Conservation (phyloP, 345 rosid genomes). For the Dovyalis caffra region DNA sequence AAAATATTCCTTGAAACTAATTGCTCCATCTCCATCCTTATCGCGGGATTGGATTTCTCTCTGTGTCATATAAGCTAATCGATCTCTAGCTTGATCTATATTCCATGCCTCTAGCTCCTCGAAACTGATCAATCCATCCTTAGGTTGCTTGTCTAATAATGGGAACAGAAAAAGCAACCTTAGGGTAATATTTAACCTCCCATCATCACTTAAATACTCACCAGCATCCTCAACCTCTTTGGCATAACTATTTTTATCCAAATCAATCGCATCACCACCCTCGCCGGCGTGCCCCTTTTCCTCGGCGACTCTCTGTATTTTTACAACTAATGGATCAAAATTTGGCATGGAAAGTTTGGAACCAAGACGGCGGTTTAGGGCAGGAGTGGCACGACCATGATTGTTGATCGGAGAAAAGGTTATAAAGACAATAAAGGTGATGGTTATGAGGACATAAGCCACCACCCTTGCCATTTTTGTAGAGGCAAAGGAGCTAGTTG, state of each 20-base stretch:
- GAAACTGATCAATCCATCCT: slow-evolving; percentile 47
- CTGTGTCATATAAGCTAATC: slow-evolving; percentile 45
- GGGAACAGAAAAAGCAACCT: slow-evolving; percentile 66
- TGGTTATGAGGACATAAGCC: slow-evolving; percentile 42
- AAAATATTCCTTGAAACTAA: slow-evolving; percentile 54
- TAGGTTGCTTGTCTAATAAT: slow-evolving; percentile 48
- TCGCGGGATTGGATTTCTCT: slow-evolving; percentile 46
- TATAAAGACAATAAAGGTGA: slow-evolving; percentile 38
- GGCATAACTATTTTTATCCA: slow-evolving; percentile 5
- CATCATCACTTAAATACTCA: slow-evolving; percentile 40
- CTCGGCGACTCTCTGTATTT: slow-evolving; percentile 39
- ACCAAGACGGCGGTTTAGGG: slow-evolving; percentile 52
- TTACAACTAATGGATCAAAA: slow-evolving; percentile 57
- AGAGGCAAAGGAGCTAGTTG: slow-evolving; percentile 2
- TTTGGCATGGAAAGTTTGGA: slow-evolving; percentile 27
- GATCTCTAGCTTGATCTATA: slow-evolving; percentile 42
- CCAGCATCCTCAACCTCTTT: slow-evolving; percentile 16
- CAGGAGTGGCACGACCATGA: background rate
- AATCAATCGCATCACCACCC: background rate
- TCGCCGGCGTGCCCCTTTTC: slow-evolving; percentile 12
- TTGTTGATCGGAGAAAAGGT: slow-evolving; percentile 22
- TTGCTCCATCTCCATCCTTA: slow-evolving; percentile 49
- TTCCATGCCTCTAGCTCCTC: slow-evolving; percentile 68
- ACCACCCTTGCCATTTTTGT: slow-evolving; percentile 63
- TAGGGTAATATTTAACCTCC: slow-evolving; percentile 49